Evolutionary conservation across 192 early-diverging fungal species (phyloP).

Genomic region (Coemansia sp.): DNA sequence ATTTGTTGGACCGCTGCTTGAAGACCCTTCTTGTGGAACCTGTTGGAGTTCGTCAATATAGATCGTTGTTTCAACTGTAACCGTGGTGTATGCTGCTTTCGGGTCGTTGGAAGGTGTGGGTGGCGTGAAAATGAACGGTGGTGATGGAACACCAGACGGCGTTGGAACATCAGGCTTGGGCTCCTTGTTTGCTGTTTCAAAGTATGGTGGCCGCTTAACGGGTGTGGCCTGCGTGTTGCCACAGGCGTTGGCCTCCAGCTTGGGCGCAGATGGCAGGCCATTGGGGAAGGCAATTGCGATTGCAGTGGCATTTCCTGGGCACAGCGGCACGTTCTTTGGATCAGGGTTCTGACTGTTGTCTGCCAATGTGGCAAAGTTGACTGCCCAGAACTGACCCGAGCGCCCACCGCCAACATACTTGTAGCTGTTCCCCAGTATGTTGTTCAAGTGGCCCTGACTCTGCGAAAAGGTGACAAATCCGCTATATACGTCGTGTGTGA

Average conservation of each 20-base stretch:
- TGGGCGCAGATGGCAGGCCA: conserved; percentile 29
- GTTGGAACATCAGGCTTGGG: neutral
- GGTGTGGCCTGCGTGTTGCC: conserved; percentile 31
- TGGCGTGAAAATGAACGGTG: neutral
- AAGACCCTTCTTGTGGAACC: neutral
- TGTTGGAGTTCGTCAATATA: neutral
- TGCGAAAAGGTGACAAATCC: conserved; percentile 25
- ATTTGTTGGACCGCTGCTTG: neutral
- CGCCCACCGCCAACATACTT: conserved; percentile 44
- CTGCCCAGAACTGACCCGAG: conserved; percentile 50
- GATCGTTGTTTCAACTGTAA: neutral
- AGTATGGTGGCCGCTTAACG: conserved; percentile 29
- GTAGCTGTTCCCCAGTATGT: conserved; percentile 25
- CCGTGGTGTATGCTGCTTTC: neutral
- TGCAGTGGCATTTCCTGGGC: conserved; percentile 38
- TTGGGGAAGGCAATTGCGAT: conserved; percentile 44
- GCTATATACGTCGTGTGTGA: conserved; percentile 20
- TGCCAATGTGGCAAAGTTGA: conserved; percentile 25
- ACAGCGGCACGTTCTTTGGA: conserved; percentile 34
- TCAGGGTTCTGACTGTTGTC: conserved; percentile 18
- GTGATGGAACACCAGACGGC: neutral
- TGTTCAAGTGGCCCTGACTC: conserved; percentile 39
- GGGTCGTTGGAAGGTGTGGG: neutral
- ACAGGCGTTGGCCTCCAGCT: conserved; percentile 24
- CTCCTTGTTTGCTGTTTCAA: conserved; percentile 15